Base-by-base conservation (phyloP, 225 moss, liverwort and hornwort genomes). In the Thuidium tamariscinum region DNA sequence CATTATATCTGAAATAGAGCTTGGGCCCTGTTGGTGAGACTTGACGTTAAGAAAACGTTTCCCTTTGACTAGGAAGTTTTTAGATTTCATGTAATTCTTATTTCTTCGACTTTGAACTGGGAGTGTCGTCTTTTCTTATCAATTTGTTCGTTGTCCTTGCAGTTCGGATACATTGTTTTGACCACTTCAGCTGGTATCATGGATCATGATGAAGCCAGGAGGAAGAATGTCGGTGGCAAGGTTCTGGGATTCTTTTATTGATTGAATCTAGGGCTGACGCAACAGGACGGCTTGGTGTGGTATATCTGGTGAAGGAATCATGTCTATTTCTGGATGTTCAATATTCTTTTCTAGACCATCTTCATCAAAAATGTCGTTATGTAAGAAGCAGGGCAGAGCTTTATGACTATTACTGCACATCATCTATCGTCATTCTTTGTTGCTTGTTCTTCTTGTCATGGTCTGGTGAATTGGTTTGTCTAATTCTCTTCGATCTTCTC, bases 221-320 rank as follows among this genome's bases (percentile, higher is more conserved):
- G 95, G 93, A 96, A 95, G 90, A 95, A 95, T 62, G 94, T 95
- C 16, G 94, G 95, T 89, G 95, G 96, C 86, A 96, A 96, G 91
- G 93, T 96, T 89, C 84, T 95, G 90, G 95, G 96, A 88, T 96
- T 95, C 86, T 95, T 96, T 84, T 96, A 95, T 68, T 96, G 85
- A 94, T 84, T 73, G 86, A 74, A 51, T 72, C 61, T 81, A 90
- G 80, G 78, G 65, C 77, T 85, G 72, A 87, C 49, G 30, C 81
- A 86, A 65, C 60, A 55, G 56, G 77, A 39, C 73, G 86, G 81
- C 71, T 79, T 82, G 75, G n/a, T 70, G 72, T 73, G 62, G 77
- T 37, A 61, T 34, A 77, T 49, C 36, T 81, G 73, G 84, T 61
- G 83, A 77, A 89, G 56, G 64, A 62, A 30, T 62, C 29, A n/a